Evolutionary conservation across 805 yeast species (phyloP), one percentile per base, ranked within the genome.

Genomic region (Candida loeiensis): DNA sequence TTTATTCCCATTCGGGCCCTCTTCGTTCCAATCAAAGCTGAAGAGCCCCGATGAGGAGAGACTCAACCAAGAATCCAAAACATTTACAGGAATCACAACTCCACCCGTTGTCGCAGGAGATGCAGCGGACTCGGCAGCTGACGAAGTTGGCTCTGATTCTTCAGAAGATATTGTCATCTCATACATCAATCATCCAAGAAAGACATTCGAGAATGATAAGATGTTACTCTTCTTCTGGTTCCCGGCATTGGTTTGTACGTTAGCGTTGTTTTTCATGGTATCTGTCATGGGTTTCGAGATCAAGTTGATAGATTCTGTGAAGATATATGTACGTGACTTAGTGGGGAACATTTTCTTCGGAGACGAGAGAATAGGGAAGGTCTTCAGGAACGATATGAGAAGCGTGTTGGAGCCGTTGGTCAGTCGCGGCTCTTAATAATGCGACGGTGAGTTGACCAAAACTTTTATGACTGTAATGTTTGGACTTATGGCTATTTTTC

Each of bases 211-310:
- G 50, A 84, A 87, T 53, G 97, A 90, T 61, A 82, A 78, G 54
- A 83, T 88, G 86, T 69, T 90, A 47, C 64, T 87, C 45, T 86
- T 90, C 58, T 89, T 90, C 73, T 90, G 97, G 97, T 63, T 89
- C 43, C 97, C 97, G 11, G 73, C 85, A 27, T 62, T 77, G 58
- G 63, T 87, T 38, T 50, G 82, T 15, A 56, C 85, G 22, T 60
- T 81, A 13, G 64, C 79, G 2, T 63, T 79, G 5, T 67, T 72
- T 49, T 66, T 74, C 39, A 58, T 74, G 50, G 55, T 67, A 17
- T 54, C 61, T n/a, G 56, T 66, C 13, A 59, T 68, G 54, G 74
- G 73, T 3, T 64, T 61, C 53, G 54, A 56, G 48, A 55, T 67
- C 37, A 66, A 62, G 39, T 39, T 54, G 35, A 59, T 69, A 31